Evolutionary conservation across 441 rosid species (phyloP).

Genomic region (Gossypium lobatum): DNA sequence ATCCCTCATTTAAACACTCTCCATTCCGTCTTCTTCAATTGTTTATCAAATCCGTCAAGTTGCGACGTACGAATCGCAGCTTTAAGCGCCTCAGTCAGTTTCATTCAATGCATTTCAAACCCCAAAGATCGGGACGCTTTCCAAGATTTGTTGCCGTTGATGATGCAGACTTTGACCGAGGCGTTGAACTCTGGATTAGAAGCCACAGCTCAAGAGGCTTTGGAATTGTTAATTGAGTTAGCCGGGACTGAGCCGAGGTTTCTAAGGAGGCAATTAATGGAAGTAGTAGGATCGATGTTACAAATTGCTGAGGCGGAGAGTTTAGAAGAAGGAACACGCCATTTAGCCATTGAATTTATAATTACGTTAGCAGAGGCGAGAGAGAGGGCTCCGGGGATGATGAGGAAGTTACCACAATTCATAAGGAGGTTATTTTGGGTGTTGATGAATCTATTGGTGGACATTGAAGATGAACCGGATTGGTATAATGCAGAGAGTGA

Average conservation of each 20-base stretch:
- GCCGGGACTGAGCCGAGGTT: conserved; percentile 45
- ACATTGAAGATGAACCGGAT: conserved; percentile 41
- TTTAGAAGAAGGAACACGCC: conserved; percentile 45
- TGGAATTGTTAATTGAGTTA: conserved; percentile 40
- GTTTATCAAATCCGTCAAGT: conserved; percentile 22
- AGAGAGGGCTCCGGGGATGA: conserved; percentile 46
- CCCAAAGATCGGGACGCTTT: conserved; percentile 31
- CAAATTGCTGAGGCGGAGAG: conserved; percentile 44
- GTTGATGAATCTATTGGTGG: conserved; percentile 37
- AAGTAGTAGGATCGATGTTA: conserved; percentile 46
- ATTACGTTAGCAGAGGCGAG: conserved; percentile 36
- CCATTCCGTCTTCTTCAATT: conserved; percentile 36
- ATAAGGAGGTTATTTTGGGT: conserved; percentile 28
- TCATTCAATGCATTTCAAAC: conserved; percentile 36
- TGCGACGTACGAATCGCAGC: conserved; percentile 37
- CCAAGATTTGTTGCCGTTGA: conserved; percentile 41
- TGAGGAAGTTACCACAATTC: conserved; percentile 36
- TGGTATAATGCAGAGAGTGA: conserved; percentile 40
- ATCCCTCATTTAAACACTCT: conserved; percentile 26
- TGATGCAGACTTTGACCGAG: conserved; percentile 43
- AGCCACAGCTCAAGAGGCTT: conserved; percentile 43
- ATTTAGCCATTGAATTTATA: conserved; percentile 39
- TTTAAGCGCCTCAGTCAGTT: conserved; percentile 31
- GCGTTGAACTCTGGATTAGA: conserved; percentile 45
- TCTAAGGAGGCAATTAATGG: conserved; percentile 36